Base-by-base conservation (phyloP, 2,329 filamentous ascomycete genomes). In the Talaromyces funiculosus region DNA sequence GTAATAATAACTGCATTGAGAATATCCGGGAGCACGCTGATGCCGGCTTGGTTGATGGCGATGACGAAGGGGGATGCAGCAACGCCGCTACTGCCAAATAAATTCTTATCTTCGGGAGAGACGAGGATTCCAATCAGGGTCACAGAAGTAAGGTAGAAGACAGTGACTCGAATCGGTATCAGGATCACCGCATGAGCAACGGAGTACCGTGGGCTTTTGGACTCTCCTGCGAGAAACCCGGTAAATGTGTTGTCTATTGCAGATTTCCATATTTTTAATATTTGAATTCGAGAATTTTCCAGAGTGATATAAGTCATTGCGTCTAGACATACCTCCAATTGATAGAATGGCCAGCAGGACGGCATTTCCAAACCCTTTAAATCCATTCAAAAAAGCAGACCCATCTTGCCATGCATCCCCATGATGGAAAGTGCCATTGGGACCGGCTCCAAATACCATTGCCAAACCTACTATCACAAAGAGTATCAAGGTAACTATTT, bases 381-480 rank as follows among this genome's bases (percentile, higher is more conserved):
- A 76, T 3, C 73, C 71, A 55, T 75, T 75, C 9, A 69, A 66
- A 53, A 76, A 75, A 2, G 68, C 59, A 2, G 69, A 67, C 65
- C 73, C 49, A 33, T 72, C 60, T 26, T 61, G 64, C 75, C 75
- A 71, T 43, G 67, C 72, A 38, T 63, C 67, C 59, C 70, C 73
- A 64, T 65, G 65, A 47, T 70, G 69, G 47, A 70, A 66, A 4
- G 67, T 68, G 33, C 73, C 69, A 3, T 69, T 65, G 1, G 76
- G 72, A 1, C 75, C 77, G 37, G 77, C 77, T 9, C 77, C 77
- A 9, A 67, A 61, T 31, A 76, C 70, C 47, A 78, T 68, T 18
- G 77, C 73, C 16, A 78, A 64, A 0, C 67, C 69, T n/a, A 72
- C 59, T 20, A 76, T 62, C 38, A 75, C 71, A 56, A 77, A 66